Conservation (phyloP, 2,329 filamentous ascomycete genomes). For the Ilyonectria sp. region DNA sequence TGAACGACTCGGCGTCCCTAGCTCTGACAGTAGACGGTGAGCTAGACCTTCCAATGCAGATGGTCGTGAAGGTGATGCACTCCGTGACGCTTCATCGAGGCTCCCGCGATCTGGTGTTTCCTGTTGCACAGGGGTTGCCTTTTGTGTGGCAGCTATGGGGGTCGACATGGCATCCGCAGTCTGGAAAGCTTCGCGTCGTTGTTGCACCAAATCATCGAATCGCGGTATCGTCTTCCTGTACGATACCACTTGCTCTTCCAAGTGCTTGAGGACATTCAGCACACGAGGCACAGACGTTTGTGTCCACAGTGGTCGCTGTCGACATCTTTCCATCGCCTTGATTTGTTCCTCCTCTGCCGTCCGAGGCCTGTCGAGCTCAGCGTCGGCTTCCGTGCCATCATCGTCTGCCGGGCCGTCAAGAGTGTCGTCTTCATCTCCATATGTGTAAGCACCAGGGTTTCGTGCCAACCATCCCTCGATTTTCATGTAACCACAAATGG, state of each 20-base stretch:
- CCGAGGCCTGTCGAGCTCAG: constrained; percentile 37
- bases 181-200: constrained; percentile 75
- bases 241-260: constrained; percentile 73
- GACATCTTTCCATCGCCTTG: constrained; percentile 65
- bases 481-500: constrained; percentile 86
- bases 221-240: constrained; percentile 78
- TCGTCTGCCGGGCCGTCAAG: constrained; percentile 21
- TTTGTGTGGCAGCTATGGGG: constrained; percentile 51
- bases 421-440: constrained; percentile 55
- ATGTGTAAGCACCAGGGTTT: constrained; percentile 74
- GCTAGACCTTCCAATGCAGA: constrained; percentile 74
- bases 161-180: constrained; percentile 67
- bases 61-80: constrained; percentile 66
- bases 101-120: constrained; percentile 60
- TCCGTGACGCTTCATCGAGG: constrained; percentile 61
- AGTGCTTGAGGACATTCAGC: constrained; percentile 69
- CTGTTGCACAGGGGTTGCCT: constrained; percentile 50
- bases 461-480: constrained; percentile 93
- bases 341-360: constrained; percentile 55
- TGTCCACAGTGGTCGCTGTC: constrained; percentile 68
- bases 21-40: constrained; percentile 73
- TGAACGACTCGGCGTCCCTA: constrained; percentile 68
- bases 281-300: constrained; percentile 67
- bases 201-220: constrained; percentile 80
- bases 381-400: constrained; percentile 38